Base-by-base conservation (phyloP, 768 basidiomycete genomes). In the Tephrocybe sp. region DNA sequence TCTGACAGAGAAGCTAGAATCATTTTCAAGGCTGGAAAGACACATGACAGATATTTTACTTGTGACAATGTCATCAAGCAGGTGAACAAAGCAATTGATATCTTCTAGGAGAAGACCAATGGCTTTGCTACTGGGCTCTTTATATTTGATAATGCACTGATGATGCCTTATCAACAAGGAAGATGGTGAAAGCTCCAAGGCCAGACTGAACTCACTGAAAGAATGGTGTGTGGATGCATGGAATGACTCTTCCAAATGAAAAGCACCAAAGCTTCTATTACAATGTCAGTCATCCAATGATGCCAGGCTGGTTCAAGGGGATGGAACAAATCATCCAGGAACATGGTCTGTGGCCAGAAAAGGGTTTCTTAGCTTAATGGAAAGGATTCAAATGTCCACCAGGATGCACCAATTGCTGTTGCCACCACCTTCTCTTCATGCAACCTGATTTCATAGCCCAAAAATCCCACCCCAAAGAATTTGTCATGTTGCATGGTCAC, bases 271-370 rank as follows among this genome's bases (percentile, higher is more conserved):
- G 47, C 16, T 57, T 75, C 5, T 72, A 73, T 54, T 73, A 57
- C 43, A 50, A 53, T 2, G 52, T 63, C n/a, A 44, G 65, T 47
- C 67, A 70, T 46, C 60, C 59, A 12, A 56, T 55, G 18, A 57
- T 58, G 47, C 64, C 68, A 5, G 63, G 66, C 9, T 60, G 50
- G 55, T 72, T 72, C 54, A 72, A 72, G 52, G 67, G 72, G n/a
- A 72, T 70, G 67, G 63, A 68, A 47, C 16, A 44, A 11, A 62
- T 64, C 26, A 53, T 62, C 26, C 9, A 28, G 26, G 57, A 70
- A 46, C 58, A 57, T 24, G 52, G 52, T 3, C 51, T 63, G 12
- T 59, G 51, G 52, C 52, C 52, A 35, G 38, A 39, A 12, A 28
- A 22, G 16, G 60, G 63, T 1, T 49, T 68, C 1, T 43, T 35